phyloP scores from a whole-genome alignment of 805 yeast genomes.

The Candida sanyiensis region DNA sequence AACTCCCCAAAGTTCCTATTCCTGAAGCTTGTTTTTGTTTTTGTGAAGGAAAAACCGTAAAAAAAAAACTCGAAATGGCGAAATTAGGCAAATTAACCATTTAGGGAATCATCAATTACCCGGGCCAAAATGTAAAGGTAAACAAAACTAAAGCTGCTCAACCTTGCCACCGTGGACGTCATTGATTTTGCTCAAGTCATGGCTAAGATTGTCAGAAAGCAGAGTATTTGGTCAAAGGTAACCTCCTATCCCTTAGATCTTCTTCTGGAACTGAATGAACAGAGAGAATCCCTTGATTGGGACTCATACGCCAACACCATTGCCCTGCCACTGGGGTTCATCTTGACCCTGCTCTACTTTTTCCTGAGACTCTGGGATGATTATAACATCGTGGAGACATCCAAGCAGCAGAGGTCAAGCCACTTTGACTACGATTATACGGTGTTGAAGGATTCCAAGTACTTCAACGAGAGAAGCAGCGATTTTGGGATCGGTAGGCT shows the following conservation, averaged over 20 bases:
- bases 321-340: conserved; percentile 23
- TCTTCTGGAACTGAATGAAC: conserved; percentile 23
- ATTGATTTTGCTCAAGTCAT: too few species aligned
- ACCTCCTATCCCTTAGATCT: conserved; percentile 25
- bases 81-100: too few species aligned
- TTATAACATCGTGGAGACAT: conserved; percentile 9
- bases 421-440: conserved; percentile 13
- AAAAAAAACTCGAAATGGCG: too few species aligned
- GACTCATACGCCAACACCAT: conserved; percentile 22
- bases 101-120: too few species aligned
- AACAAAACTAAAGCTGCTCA: too few species aligned
- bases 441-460: conserved; percentile 19
- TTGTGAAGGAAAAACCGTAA: too few species aligned
- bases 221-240: conserved; percentile 15
- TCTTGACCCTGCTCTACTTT: conserved; percentile 22
- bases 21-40: too few species aligned
- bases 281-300: conserved; percentile 26
- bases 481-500: conserved; percentile 8
- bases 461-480: conserved; percentile 11
- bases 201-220: conserved; percentile 20
- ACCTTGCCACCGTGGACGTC: too few species aligned
- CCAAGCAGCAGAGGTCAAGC: conserved; percentile 1
- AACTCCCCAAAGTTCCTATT: too few species aligned
- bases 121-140: too few species aligned
- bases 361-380: conserved; percentile 23